phyloP scores from a whole-genome alignment of 2,329 filamentous ascomycete genomes.

The Phyllosticta citribraziliensis region DNA sequence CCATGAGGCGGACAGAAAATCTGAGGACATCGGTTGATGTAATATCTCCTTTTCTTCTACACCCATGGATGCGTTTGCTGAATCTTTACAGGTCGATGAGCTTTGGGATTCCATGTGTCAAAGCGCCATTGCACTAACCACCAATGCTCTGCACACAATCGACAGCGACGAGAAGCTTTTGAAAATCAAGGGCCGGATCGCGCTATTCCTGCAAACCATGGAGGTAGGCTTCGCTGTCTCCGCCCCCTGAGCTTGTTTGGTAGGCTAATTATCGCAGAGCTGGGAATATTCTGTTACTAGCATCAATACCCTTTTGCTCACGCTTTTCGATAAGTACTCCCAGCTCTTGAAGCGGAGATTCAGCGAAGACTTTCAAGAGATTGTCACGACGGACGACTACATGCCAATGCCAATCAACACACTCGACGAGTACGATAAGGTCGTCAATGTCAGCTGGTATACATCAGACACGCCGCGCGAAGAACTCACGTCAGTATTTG shows the following conservation, averaged over 20 bases:
- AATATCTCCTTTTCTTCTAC: constrained; percentile 20
- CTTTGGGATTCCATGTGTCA: constrained; percentile 98
- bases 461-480: constrained; percentile 68
- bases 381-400: constrained; percentile 88
- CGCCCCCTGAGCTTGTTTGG: background rate
- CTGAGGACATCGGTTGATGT: constrained; percentile 76
- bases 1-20: constrained; percentile 76
- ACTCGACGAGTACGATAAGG: constrained; percentile 85
- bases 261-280: constrained; percentile 42
- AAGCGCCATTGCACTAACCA: constrained; percentile 70
- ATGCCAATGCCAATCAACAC: constrained; percentile 98
- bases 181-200: constrained; percentile 90
- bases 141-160: constrained; percentile 67
- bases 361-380: constrained; percentile 91
- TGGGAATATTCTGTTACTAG: constrained; percentile 81
- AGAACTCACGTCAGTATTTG: constrained; percentile 56
- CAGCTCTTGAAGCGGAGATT: constrained; percentile 84
- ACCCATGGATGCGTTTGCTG: background rate
- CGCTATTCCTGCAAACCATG: constrained; percentile 97
- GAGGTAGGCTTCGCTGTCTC: constrained; percentile 49
- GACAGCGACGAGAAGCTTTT: constrained; percentile 79
- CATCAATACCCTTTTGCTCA: constrained; percentile 78
- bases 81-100: constrained; percentile 65
- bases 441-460: constrained; percentile 95
- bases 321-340: constrained; percentile 86